Evolutionary conservation across 2,329 filamentous ascomycete species (phyloP).

Genomic region (Ascochyta fabae): DNA sequence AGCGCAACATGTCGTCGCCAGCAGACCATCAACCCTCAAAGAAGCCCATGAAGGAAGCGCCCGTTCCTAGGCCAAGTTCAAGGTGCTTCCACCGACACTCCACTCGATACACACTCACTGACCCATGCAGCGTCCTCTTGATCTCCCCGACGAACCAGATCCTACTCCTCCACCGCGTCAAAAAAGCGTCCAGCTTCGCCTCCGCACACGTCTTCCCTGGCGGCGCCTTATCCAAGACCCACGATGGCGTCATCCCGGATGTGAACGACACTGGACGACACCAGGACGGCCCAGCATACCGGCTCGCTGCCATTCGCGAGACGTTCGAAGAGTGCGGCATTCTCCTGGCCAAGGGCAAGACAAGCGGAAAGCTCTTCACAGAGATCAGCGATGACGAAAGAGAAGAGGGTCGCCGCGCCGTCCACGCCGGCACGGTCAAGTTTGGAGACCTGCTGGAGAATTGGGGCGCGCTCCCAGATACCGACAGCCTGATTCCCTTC

Average conservation of each 20-base stretch:
- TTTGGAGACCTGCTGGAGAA: slow-evolving; percentile 71
- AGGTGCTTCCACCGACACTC: slow-evolving; percentile 53
- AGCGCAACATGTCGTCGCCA: slow-evolving; percentile 41
- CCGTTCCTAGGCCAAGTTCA: slow-evolving; percentile 67
- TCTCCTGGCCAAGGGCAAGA: slow-evolving; percentile 68
- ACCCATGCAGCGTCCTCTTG: slow-evolving; percentile 71
- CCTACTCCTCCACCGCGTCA: slow-evolving; percentile 83
- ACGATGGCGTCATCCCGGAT: slow-evolving; percentile 70
- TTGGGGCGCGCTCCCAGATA: slow-evolving; percentile 68
- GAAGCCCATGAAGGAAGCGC: slow-evolving; percentile 44
- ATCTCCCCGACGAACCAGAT: slow-evolving; percentile 87
- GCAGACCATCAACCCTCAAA: slow-evolving; percentile 42
- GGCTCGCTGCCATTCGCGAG: slow-evolving; percentile 85
- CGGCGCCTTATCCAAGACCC: slow-evolving; percentile 77
- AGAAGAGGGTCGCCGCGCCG: slow-evolving; percentile 69
- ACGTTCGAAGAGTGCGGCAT: slow-evolving; percentile 96
- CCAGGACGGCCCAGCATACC: slow-evolving; percentile 73
- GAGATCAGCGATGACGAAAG: slow-evolving; percentile 65
- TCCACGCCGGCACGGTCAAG: slow-evolving; percentile 69
- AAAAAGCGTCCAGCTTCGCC: slow-evolving; percentile 82
- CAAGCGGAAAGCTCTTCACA: slow-evolving; percentile 62
- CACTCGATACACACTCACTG: neutral
- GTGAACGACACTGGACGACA: slow-evolving; percentile 65
- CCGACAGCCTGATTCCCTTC: slow-evolving; percentile 75
- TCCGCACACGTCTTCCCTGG: slow-evolving; percentile 96